Base-by-base conservation (phyloP, 1,284 basidiomycete genomes). In the Trichosporon sp. region DNA sequence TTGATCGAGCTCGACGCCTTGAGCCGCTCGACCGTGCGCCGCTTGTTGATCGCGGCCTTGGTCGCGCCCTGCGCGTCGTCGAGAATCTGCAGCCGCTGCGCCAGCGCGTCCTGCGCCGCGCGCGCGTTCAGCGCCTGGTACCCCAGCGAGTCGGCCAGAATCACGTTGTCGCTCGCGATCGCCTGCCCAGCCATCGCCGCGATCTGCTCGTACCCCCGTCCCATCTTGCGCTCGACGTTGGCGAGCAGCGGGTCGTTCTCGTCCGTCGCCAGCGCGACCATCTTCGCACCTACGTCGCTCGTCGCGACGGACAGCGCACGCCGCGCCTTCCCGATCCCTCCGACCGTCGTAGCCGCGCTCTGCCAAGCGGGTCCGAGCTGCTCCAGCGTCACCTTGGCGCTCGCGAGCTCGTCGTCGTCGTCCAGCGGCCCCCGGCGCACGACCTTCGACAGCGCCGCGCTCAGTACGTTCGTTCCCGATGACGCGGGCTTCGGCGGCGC, bases 81-180 rank as follows among this genome's bases (percentile, higher is more conserved):
- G 69, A 97, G 84, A 9, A 96, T 91, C 18, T 89, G 87, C 0
- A 92, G 92, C 8, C 95, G 89, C 84, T 94, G 92, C 68, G 88
- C 86, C 12, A 97, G 83, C 0, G 95, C 94, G 78, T 97, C 94
- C 83, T 86, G 74, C 31, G 93, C 95, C 12, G 94, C 92, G 60
- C 91, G 88, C n/a, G 95, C 93, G 76, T 97, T 97, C 83, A 94
- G 86, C 18, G 93, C 91, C 83, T 97, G 93, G 81, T 98, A 98
- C 1, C 92, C 92, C 65, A 98, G 85, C 0, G 93, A 91, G 80
- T 98, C 95, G 25, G 92, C 93, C 27, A 98, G 83, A 47, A 96
- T 90, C 51, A 98, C 92, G 75, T 92, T 93, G 86, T 96, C 95
- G 74, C 91, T 93, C 70, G 93, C 91, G 32, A 84, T 82, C 79